Evolutionary conservation across 2,329 filamentous ascomycete genomes (phyloP), one percentile per base, ranked within the genome.

Genomic region (Westerdykella sp.): DNA sequence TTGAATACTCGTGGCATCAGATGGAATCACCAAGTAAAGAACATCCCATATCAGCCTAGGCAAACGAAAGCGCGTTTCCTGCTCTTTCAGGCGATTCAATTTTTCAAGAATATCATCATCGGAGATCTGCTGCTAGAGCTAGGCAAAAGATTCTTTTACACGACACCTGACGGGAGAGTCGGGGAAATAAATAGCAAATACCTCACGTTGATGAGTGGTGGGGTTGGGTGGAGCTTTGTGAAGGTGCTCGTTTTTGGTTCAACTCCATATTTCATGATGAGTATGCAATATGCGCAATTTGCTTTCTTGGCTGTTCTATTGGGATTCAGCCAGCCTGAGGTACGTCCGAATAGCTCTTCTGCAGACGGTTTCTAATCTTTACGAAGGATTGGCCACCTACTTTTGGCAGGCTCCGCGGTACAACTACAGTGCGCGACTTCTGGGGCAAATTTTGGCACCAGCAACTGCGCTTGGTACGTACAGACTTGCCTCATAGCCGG

Each of bases 371-470:
- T 31, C 14, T 12, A n/a, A 11, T 6, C 2, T 7, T 15, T 28
- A 18, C 32, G 50, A 28, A 28, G 49, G 49, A 52, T 34, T 52
- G 49, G 49, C 47, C 49, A 5, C 41, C 49, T n/a, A 22, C 43
- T 6, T 52, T 48, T 39, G 45, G 45, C 1, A 23, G 15, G 12
- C 15, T 50, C 6, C 10, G n/a, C 1, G 42, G 46, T 23, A 37
- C 37, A 4, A 52, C 41, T 2, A 46, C 49, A 6, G 47, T 52
- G 11, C 42, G 49, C 4, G 11, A 36, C 11, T 52, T 52, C 18
- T 52, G 49, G 49, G 49, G 47, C 12, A 5, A 22, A 25, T 48
- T 46, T 28, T 52, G 49, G 49, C 49, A 52, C 23, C 49, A 52
- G 37, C 34, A 35, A 37, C 36, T 51, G 9, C 38, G 46, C 10